Base-by-base conservation (phyloP, 139 green algal genomes). In the Protoeuglena noctilucae region DNA sequence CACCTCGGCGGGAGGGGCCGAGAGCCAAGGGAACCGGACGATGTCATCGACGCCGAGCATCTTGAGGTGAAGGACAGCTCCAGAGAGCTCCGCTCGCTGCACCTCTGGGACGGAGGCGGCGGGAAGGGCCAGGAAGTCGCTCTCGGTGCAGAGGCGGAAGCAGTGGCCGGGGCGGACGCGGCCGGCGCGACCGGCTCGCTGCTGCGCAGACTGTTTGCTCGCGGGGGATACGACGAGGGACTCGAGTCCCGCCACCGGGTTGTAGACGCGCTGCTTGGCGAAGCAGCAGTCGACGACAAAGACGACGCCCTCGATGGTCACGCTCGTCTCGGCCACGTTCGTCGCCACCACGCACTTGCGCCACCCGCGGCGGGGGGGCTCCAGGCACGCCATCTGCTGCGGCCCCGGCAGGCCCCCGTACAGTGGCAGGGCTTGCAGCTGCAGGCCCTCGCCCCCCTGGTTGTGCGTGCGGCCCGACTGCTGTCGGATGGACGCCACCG, bases 261-360 rank as follows among this genome's bases (percentile, higher is more conserved):
- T 78, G 70, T 85, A 86, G 14, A 57, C 72, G 53, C 69, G 73
- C 65, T 84, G 76, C 70, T 88, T 91, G 12, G 77, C 66, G 57
- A 86, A 93, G 68, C 76, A 83, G 60, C 63, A 79, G 76, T 96
- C 88, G 17, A 93, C 69, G 4, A 95, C 83, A 40, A 84, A 90
- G 16, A 50, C 40, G 23, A 92, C 72, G 52, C 82, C 81, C 57
- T 92, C 78, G 9, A 94, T 66, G 1, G 79, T 91, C 2, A 94
- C 66, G 9, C 72, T 84, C 4, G 85, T 93, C 61, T 94, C 87
- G 0, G 87, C 88, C 5, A 94, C 77, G 74, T 94, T 94, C 27
- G 85, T 94, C 9, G 87, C 78, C 27, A 83, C 73, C 34, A 95
- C 72, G 16, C 89, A 75, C 58, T 80, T 92, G 49, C 88, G 73